These are phyloP conservation scores for Candida palmyrensis DNA, from an alignment of 805 yeast species.

Conservation along the genomic window DNA sequence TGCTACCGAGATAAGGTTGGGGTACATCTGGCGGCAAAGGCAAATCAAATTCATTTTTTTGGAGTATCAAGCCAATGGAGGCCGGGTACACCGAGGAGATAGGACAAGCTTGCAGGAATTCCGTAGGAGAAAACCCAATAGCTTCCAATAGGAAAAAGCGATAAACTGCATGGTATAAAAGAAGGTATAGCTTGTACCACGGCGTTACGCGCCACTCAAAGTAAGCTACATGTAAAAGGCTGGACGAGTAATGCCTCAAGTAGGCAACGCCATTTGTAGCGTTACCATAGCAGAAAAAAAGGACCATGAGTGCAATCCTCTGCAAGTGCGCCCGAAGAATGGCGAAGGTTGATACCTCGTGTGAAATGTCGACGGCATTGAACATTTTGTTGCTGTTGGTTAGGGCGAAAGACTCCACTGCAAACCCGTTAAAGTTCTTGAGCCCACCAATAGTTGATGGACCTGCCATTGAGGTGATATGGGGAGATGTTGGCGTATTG, in stretches of 20 bases:
- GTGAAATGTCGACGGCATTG: neutral
- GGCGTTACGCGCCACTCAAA: neutral
- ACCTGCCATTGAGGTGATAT: too few relatives aligned
- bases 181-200: neutral
- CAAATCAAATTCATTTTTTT: conserved; percentile 19
- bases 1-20: conserved; percentile 37
- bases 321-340: neutral
- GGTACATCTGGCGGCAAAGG: conserved; percentile 41
- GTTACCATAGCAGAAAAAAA: neutral
- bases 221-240: neutral
- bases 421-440: neutral
- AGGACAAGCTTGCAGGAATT: neutral
- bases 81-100: conserved; percentile 16
- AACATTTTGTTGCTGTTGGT: neutral
- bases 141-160: neutral
- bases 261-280: neutral
- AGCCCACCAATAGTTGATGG: neutral
- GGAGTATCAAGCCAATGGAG: conserved; percentile 26
- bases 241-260: neutral
- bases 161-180: neutral
- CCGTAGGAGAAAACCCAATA: neutral
- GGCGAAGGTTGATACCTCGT: neutral
- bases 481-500: too few relatives aligned
- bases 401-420: neutral
- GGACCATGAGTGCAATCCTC: neutral